Percentiles rank a stretch among this genome's conserved stretches.
These are phyloP conservation scores for Syzygium aromaticum DNA, from an alignment of 345 rosid species.

Conservation along the genomic window DNA sequence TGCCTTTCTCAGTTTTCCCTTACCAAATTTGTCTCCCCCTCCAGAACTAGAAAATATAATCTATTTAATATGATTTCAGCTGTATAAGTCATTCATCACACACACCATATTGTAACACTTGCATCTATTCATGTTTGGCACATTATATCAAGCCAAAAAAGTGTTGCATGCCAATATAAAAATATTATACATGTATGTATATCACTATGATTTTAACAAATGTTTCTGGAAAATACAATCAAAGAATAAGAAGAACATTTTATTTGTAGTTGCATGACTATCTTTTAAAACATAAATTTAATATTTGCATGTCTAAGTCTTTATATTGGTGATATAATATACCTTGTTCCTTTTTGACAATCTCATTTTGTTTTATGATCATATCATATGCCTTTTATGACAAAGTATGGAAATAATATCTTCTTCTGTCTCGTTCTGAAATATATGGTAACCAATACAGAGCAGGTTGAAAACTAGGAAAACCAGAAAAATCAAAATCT, in stretches of 20 bases:
- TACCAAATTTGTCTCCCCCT: not conserved
- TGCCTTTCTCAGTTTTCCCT: not conserved
- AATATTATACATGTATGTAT: not conserved
- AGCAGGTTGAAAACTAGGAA: not conserved
- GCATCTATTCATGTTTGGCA: not conserved
- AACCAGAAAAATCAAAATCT: not conserved
- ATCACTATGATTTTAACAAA: not conserved
- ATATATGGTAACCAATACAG: not conserved
- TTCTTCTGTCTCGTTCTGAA: not conserved
- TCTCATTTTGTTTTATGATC: not conserved
- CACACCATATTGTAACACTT: not conserved
- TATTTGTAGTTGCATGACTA: not conserved
- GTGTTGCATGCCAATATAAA: not conserved
- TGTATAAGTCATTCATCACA: not conserved
- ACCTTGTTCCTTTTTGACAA: not conserved
- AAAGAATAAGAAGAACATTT: not conserved
- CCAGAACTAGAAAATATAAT: not conserved
- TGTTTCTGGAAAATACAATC: not conserved
- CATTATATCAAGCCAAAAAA: not conserved
- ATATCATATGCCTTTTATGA: not conserved
- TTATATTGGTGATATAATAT: not conserved
- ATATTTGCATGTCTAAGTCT: not conserved
- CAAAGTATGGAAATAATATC: not conserved
- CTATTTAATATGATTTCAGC: not conserved
- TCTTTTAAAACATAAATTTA: not conserved